Evolutionary conservation across 192 early-diverging fungal genomes (phyloP).

Genomic region (Lobosporangium transversale): DNA sequence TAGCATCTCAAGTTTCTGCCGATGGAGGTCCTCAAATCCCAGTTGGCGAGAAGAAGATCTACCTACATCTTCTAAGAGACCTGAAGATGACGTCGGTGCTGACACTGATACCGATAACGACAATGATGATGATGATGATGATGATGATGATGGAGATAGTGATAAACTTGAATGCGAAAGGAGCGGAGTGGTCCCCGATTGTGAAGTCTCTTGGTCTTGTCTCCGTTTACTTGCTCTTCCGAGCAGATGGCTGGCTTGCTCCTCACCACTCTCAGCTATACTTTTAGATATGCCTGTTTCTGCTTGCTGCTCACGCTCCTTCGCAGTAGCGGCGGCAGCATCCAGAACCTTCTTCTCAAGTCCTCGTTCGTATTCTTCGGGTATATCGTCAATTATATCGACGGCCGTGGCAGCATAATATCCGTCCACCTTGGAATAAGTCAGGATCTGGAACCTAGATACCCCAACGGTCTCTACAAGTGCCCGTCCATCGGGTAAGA

Average conservation of each 20-base stretch:
- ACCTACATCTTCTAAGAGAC: not conserved
- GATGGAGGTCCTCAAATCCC: slow-evolving; percentile 23
- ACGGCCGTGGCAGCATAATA: slow-evolving; percentile 58
- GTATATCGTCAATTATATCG: slow-evolving; percentile 60
- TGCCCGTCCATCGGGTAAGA: slow-evolving; percentile 60
- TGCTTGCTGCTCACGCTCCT: not conserved
- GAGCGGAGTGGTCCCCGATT: no score
- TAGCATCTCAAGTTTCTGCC: slow-evolving; percentile 15
- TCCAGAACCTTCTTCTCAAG: slow-evolving; percentile 31
- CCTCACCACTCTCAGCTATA: not conserved
- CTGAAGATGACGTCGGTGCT: not conserved
- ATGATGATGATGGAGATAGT: not conserved
- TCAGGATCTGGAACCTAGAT: slow-evolving; percentile 55
- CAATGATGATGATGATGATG: not conserved
- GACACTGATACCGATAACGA: not conserved
- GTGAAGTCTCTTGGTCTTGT: not conserved
- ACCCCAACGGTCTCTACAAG: slow-evolving; percentile 63
- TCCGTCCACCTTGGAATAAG: slow-evolving; percentile 54
- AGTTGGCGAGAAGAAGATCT: not conserved
- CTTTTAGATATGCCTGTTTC: not conserved
- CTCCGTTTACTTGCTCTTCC: not conserved
- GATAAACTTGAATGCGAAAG: no score
- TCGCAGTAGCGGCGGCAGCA: not conserved
- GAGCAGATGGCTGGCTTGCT: not conserved
- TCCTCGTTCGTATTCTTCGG: slow-evolving; percentile 46